Percentiles rank a stretch among this genome's conserved stretches.
Evolutionary conservation across 257 asterid species (phyloP).

Genomic region (Eustoma russellianum): DNA sequence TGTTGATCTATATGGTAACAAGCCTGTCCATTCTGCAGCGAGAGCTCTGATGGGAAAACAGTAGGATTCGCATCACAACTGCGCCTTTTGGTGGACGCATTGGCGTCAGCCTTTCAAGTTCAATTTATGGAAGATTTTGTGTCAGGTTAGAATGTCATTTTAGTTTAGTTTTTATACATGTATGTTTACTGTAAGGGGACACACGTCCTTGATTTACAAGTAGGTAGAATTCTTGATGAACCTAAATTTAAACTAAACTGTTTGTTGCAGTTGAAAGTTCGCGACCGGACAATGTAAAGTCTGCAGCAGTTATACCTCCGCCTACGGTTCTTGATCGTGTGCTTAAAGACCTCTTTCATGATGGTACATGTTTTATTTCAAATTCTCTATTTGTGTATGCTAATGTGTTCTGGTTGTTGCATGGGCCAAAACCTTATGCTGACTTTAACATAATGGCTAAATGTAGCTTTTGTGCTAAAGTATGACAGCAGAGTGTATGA

Average conservation of each 20-base stretch:
- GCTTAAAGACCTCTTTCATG: constrained; percentile 78
- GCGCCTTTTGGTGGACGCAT: constrained; percentile 56
- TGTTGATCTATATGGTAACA: constrained; percentile 5
- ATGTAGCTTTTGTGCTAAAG: too few species aligned
- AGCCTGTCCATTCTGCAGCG: constrained; percentile 34
- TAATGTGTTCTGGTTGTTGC: constrained; percentile 5
- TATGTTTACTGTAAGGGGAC: neutral
- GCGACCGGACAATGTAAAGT: constrained; percentile 56
- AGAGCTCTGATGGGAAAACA: constrained; percentile 34
- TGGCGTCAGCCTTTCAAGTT: constrained; percentile 60
- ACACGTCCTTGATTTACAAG: neutral
- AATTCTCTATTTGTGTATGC: neutral
- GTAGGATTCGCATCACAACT: constrained; percentile 82
- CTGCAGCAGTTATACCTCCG: constrained; percentile 77
- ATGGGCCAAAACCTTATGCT: too few species aligned
- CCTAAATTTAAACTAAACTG: constrained; percentile 4
- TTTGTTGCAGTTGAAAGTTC: constrained; percentile 39
- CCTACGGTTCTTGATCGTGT: constrained; percentile 95
- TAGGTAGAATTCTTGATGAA: neutral
- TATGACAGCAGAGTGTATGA: too few species aligned
- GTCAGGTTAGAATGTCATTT: constrained; percentile 44
- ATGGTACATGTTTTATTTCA: constrained; percentile 28
- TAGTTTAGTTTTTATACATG: neutral
- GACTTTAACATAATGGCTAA: too few species aligned
- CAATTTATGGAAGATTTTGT: constrained; percentile 80